Base-by-base conservation (phyloP, 2,329 filamentous ascomycete species). In the Cryphonectria nitschkei region DNA sequence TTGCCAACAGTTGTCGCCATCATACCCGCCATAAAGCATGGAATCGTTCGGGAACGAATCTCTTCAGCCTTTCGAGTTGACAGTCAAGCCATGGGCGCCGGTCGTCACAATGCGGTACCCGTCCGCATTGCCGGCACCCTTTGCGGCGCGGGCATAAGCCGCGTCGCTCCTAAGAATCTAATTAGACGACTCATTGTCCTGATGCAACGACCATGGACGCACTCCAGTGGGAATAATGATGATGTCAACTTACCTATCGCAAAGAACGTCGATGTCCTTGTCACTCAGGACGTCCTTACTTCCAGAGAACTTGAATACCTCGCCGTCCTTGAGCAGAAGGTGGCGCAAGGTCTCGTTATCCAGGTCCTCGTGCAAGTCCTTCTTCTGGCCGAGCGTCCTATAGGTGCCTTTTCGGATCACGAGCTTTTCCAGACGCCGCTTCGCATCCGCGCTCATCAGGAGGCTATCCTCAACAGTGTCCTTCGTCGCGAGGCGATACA, bases 361-460 rank as follows among this genome's bases (percentile, higher is more conserved):
- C 1, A 93, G 80, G 58, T 84, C 82, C 71, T 85, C 88, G 67
- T 77, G 83, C 66, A 81, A 76, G 68, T 85, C 83, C 75, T 88
- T 84, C 75, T 90, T 90, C 76, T 92, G 86, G 0, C 84, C 85
- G 81, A 94, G 89, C 14, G 87, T 90, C 74, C 87, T 89, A 80
- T 97, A 95, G 6, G 92, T 90, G 2, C 95, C 95, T 79, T 98
- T 98, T 73, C 95, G 93, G 77, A 99, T 99, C 8, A 99, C 94
- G 0, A 99, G 85, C 78, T 98, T 97, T 79, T 99, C 96, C 0
- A 99, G 86, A 1, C 95, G 88, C 0, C 96, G 91, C 81, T 99
- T 99, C 0, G 93, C 93, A 76, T 98, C 94, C 0, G 96, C 96
- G 46, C 93, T 94, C 76, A 94, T 88, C 0, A 98, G 88, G 0